Base-by-base conservation (phyloP, 2,329 filamentous ascomycete species). In the Bimuria novae-zelandiae region DNA sequence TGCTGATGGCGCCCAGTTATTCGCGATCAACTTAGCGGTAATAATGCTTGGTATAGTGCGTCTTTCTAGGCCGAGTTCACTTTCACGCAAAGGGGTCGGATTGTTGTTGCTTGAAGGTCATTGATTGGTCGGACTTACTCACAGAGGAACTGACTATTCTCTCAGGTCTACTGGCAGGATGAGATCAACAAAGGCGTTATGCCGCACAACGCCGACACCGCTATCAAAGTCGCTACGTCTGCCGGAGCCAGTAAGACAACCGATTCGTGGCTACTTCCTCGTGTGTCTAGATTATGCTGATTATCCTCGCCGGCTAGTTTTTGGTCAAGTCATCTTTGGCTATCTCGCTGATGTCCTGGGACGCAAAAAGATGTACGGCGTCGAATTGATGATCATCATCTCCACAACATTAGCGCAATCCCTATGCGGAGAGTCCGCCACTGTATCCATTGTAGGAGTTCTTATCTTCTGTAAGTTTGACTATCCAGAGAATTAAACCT, bases 201-300 rank as follows among this genome's bases (percentile, higher is more conserved):
- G 67, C 87, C 89, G 11, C 77, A 81, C 27, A 79, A 74, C 51
- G 84, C 88, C 7, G 89, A 94, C 63, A 93, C 87, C 4, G 89
- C 89, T 21, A 92, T 95, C 79, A 95, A 95, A 77, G 85, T 93
- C 50, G 84, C 90, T 19, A 94, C 90, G 11, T 92, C 89, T 12
- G 30, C 30, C 11, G 30, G 30, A 33, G 30, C 30, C 11, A 33
- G 30, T 33, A 33, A 11, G 30, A 12, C 11, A 12, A 33, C 4
- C 30, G n/a, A n/a, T n/a, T n/a, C n/a, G n/a, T n/a, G n/a, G n/a
- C n/a, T n/a, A n/a, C n/a, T n/a, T n/a, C n/a, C n/a, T n/a, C n/a
- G n/a, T n/a, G n/a, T n/a, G n/a, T n/a, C n/a, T n/a, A n/a, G n/a
- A n/a, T n/a, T n/a, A n/a, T n/a, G n/a, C n/a, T n/a, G n/a, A n/a